A percentile compares a stretch with the other conserved stretches of the same genome.
These are phyloP conservation scores for Neurospora intermedia DNA, from an alignment of 495 filamentous ascomycete genomes.

Conservation along the genomic window DNA sequence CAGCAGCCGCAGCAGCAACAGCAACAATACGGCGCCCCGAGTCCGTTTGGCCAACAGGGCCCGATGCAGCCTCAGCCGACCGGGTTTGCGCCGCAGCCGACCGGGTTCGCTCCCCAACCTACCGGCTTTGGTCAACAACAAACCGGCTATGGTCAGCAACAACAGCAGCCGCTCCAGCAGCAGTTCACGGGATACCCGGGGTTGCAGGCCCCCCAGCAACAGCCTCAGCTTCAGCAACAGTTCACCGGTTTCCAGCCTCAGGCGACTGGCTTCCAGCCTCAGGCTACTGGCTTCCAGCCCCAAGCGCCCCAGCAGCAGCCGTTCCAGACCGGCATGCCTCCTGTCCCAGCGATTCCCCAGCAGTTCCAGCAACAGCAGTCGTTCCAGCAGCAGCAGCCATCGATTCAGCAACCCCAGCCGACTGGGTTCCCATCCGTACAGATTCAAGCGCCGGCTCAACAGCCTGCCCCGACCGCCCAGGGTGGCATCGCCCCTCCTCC, in stretches of 20 bases:
- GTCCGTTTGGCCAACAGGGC: constrained; percentile 31
- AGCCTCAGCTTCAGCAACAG: constrained; percentile 46
- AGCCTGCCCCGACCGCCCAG: constrained; percentile 15
- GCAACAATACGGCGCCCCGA: constrained; percentile 44
- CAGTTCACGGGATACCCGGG: constrained; percentile 48
- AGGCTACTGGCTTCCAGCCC: constrained; percentile 29
- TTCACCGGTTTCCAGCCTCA: constrained; percentile 41
- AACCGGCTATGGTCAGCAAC: constrained; percentile 37
- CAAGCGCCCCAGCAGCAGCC: constrained; percentile 34
- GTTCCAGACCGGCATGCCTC: constrained; percentile 39
- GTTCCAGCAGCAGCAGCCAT: constrained; percentile 31
- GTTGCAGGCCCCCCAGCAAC: constrained; percentile 37
- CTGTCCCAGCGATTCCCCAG: constrained; percentile 46
- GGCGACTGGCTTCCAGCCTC: constrained; percentile 28
- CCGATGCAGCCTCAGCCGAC: constrained; percentile 39
- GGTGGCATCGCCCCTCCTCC: constrained; percentile 27
- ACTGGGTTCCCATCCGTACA: constrained; percentile 28
- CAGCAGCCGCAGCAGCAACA: constrained; percentile 25
- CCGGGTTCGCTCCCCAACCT: constrained; percentile 48
- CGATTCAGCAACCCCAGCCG: constrained; percentile 32
- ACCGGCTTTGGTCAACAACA: constrained; percentile 47
- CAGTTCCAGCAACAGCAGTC: constrained; percentile 34
- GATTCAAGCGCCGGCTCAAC: constrained; percentile 15
- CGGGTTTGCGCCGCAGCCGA: constrained; percentile 40
- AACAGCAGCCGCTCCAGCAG: constrained; percentile 47